Conservation (phyloP, 345 rosid genomes). For the Lepidium didymum region DNA sequence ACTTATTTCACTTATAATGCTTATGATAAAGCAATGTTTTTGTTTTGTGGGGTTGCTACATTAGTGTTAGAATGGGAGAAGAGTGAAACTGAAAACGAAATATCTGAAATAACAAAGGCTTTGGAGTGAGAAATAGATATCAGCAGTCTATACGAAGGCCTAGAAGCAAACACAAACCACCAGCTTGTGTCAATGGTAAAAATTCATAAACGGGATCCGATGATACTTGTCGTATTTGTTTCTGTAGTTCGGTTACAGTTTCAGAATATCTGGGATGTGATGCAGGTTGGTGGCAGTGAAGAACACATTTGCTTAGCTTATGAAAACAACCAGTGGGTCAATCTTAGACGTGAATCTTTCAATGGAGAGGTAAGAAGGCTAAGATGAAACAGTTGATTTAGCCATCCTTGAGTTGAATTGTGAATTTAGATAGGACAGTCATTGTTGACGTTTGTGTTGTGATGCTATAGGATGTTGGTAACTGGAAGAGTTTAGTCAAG, state of each 20-base stretch:
- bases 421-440: not conserved
- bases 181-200: slow-evolving; percentile 13
- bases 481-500: slow-evolving; percentile 3
- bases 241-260: not conserved
- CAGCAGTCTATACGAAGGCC: not conserved
- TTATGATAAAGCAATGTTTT: not conserved
- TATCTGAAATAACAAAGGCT: slow-evolving; percentile 3
- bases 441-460: not conserved
- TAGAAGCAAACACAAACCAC: not conserved
- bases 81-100: not conserved
- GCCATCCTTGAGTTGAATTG: not conserved
- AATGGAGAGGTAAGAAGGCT: not conserved
- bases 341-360: not conserved
- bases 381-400: not conserved
- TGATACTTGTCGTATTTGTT: not conserved
- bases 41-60: not conserved
- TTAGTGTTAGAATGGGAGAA: slow-evolving; percentile 11
- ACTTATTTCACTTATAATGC: not conserved
- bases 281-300: slow-evolving; percentile 14
- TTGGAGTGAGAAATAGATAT: slow-evolving; percentile 2
- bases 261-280: not conserved
- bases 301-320: not conserved
- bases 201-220: not conserved
- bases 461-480: slow-evolving; percentile 1
- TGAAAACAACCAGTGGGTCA: not conserved